These are phyloP conservation scores for Pascua sp. DNA, from an alignment of 1,284 basidiomycete genomes.

Conservation along the genomic window DNA sequence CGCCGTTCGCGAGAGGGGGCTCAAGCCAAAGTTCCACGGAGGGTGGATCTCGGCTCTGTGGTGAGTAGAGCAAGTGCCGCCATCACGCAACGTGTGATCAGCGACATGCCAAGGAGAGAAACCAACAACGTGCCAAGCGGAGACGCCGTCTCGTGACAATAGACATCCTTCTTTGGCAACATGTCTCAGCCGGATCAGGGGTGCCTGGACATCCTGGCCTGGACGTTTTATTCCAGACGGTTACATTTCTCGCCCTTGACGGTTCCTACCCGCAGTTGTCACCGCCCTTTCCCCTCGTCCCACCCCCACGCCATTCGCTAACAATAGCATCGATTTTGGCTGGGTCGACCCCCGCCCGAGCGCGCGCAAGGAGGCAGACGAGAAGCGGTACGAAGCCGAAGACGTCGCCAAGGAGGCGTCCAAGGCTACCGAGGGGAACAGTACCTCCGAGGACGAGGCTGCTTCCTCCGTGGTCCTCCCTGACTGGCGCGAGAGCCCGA, in stretches of 20 bases:
- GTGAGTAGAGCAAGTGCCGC: too few species aligned
- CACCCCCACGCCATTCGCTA: too few species aligned
- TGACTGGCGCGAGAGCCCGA: constrained; percentile 40
- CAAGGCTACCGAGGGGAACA: constrained; percentile 6
- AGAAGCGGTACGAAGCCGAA: constrained; percentile 1
- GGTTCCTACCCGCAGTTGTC: too few species aligned
- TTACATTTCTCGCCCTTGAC: too few species aligned
- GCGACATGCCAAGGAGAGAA: too few species aligned
- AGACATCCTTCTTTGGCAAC: too few species aligned
- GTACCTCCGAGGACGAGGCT: constrained; percentile 9
- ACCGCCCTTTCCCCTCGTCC: too few species aligned
- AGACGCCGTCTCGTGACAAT: too few species aligned
- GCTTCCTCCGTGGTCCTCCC: constrained; percentile 20
- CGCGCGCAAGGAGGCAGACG: constrained; percentile 23
- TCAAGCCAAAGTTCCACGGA: constrained; percentile 45
- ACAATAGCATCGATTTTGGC: constrained; percentile 38
- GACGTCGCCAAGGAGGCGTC: neutral
- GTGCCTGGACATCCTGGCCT: too few species aligned
- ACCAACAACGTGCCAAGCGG: too few species aligned
- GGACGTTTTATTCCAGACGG: too few species aligned
- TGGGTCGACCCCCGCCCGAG: constrained; percentile 39
- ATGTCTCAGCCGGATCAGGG: neutral
- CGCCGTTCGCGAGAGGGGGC: constrained; percentile 46
- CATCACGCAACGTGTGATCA: too few species aligned
- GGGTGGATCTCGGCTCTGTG: constrained; percentile 28